Evolutionary conservation across 805 yeast genomes (phyloP).

Genomic region (baker's yeast (Saccharomyces cerevisiae)): DNA sequence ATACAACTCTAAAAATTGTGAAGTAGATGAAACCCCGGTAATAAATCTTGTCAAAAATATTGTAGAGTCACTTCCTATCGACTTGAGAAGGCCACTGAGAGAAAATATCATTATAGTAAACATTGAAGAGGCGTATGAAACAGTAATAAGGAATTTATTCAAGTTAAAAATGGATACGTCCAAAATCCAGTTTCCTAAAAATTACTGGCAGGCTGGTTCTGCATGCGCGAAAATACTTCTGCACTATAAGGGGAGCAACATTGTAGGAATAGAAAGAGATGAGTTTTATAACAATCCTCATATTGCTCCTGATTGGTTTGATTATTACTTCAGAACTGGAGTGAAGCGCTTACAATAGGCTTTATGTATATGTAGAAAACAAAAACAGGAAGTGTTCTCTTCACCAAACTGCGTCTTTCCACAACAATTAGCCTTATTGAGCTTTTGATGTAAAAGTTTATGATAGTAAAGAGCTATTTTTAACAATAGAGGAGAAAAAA

Average conservation of each 20-base stretch:
- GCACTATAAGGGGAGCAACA: not conserved
- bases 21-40: constrained; percentile 1
- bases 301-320: not conserved
- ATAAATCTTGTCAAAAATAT: not conserved
- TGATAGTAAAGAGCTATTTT: too few species aligned
- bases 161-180: not conserved
- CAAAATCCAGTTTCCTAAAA: not conserved
- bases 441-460: too few species aligned
- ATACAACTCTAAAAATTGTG: not conserved
- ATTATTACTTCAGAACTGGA: not conserved
- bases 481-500: too few species aligned
- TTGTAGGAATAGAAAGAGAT: not conserved
- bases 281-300: not conserved
- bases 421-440: too few species aligned
- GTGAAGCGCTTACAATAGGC: not conserved
- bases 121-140: not conserved
- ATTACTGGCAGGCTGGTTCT: constrained; percentile 3
- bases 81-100: not conserved
- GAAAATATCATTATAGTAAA: constrained; percentile 1
- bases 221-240: not conserved
- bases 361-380: not conserved
- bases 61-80: not conserved
- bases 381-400: too few species aligned
- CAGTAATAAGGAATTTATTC: not conserved
- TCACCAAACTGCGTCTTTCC: too few species aligned